These are phyloP conservation scores for Ustilago trichophora DNA, from an alignment of 1,284 basidiomycete genomes.

Conservation along the genomic window DNA sequence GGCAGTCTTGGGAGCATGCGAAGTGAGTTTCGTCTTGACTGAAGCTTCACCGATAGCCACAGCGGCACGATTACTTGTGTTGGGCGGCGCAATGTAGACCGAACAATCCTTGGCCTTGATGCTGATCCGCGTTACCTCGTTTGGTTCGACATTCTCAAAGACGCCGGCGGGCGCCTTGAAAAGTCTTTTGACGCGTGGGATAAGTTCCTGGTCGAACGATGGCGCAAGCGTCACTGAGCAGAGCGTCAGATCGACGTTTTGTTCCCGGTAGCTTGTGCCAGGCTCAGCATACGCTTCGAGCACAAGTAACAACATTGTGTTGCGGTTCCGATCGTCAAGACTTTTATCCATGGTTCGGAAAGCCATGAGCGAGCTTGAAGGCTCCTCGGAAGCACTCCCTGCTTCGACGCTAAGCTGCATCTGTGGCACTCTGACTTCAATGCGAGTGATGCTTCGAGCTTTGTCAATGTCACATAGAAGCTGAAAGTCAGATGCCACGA, in stretches of 20 bases:
- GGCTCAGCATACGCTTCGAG: slow-evolving; percentile 76
- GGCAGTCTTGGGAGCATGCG: slow-evolving; percentile 48
- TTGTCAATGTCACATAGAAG: slow-evolving; percentile 38
- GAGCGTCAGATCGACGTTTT: slow-evolving; percentile 74
- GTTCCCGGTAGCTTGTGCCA: slow-evolving; percentile 80
- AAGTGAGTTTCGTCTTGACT: slow-evolving; percentile 49
- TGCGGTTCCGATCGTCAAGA: slow-evolving; percentile 27
- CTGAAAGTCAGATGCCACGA: slow-evolving; percentile 24
- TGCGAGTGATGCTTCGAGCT: slow-evolving; percentile 21
- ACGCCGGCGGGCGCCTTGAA: slow-evolving; percentile 87
- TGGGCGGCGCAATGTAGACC: slow-evolving; percentile 26
- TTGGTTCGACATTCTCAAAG: slow-evolving; percentile 92
- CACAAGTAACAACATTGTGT: slow-evolving; percentile 72
- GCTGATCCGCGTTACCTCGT: slow-evolving; percentile 79
- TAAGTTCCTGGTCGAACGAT: slow-evolving; percentile 75
- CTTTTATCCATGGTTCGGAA: slow-evolving; percentile 30
- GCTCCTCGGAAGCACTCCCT: slow-evolving; percentile 1
- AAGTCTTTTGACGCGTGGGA: slow-evolving; percentile 75
- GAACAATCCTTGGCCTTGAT: slow-evolving; percentile 42
- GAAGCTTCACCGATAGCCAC: slow-evolving; percentile 46
- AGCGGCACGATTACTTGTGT: slow-evolving; percentile 20
- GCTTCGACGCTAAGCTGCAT: slow-evolving; percentile 25
- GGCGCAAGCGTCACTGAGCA: slow-evolving; percentile 76
- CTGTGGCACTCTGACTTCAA: slow-evolving; percentile 27
- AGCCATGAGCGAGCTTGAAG: slow-evolving; percentile 18